Evolutionary conservation across 192 early-diverging fungal species (phyloP).

Genomic region (Coemansia sp.): DNA sequence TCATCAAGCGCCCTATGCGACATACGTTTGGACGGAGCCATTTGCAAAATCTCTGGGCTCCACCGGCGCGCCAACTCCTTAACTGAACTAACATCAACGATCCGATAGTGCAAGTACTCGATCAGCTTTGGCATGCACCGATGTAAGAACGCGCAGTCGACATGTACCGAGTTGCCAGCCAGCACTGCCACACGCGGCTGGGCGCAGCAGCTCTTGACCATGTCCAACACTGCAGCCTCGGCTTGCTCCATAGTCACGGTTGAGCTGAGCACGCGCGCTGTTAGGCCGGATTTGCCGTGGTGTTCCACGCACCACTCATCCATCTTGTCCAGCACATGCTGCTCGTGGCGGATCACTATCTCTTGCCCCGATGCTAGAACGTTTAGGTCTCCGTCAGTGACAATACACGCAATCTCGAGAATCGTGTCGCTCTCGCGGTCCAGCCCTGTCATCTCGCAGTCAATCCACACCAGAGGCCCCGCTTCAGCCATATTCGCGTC

Average conservation of each 20-base stretch:
- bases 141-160: constrained; percentile 82
- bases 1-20: constrained; percentile 88
- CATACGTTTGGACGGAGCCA: constrained; percentile 64
- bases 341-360: constrained; percentile 74
- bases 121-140: constrained; percentile 80
- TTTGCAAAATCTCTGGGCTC: constrained; percentile 61
- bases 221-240: constrained; percentile 70
- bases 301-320: constrained; percentile 88
- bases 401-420: constrained; percentile 88
- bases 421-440: constrained; percentile 69
- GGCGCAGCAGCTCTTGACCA: constrained; percentile 75
- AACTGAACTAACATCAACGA: constrained; percentile 87
- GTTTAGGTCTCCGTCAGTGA: constrained; percentile 89
- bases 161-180: constrained; percentile 94
- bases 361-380: constrained; percentile 76
- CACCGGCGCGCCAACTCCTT: constrained; percentile 88
- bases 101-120: constrained; percentile 82
- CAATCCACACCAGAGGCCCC: constrained; percentile 55
- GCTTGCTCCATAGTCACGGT: constrained; percentile 69
- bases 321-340: constrained; percentile 84
- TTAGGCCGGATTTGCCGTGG: constrained; percentile 87
- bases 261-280: constrained; percentile 70
- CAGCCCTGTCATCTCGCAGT: constrained; percentile 59
- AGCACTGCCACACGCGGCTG: constrained; percentile 64
- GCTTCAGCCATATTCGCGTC: not conserved